Conservation (phyloP, 2,329 filamentous ascomycete species). For the Parafenestella ontariensis region DNA sequence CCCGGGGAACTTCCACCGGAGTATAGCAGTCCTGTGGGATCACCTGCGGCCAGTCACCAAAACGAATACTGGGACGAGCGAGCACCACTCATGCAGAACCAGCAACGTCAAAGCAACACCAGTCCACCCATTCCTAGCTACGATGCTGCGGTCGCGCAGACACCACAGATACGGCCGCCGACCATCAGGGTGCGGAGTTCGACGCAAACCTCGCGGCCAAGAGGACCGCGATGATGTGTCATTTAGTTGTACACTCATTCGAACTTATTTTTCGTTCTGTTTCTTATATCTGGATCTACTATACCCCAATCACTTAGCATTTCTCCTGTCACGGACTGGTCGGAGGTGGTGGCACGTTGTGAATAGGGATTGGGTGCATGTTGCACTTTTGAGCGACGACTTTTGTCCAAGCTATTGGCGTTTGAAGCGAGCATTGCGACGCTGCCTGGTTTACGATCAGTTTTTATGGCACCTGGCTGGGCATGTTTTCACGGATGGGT, state of each 20-base stretch:
- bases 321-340: slow-evolving; percentile 4
- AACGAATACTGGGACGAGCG: slow-evolving; percentile 57
- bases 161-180: slow-evolving; percentile 30
- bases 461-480: neutral
- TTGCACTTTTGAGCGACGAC: slow-evolving; percentile 7
- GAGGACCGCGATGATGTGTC: slow-evolving; percentile 20
- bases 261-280: slow-evolving; percentile 19
- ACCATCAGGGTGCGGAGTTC: slow-evolving; percentile 34
- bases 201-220: slow-evolving; percentile 29
- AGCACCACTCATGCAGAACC: slow-evolving; percentile 52
- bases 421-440: slow-evolving; percentile 23
- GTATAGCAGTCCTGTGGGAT: slow-evolving; percentile 54
- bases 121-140: slow-evolving; percentile 81
- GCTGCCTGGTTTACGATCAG: slow-evolving; percentile 6
- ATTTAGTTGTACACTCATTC: neutral
- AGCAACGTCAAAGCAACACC: slow-evolving; percentile 22
- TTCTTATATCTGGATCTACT: slow-evolving; percentile 8
- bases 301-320: slow-evolving; percentile 9
- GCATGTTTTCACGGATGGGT: neutral
- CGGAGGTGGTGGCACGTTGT: slow-evolving; percentile 1
- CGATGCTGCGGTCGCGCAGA: slow-evolving; percentile 80
- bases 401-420: slow-evolving; percentile 21
- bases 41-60: slow-evolving; percentile 51
- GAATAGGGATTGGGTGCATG: slow-evolving; percentile 5
- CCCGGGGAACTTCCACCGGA: slow-evolving; percentile 56